Evolutionary conservation across 1,139 yeast species (phyloP), one percentile per base, ranked within the genome.

Genomic region (Arxiozyma telluris): DNA sequence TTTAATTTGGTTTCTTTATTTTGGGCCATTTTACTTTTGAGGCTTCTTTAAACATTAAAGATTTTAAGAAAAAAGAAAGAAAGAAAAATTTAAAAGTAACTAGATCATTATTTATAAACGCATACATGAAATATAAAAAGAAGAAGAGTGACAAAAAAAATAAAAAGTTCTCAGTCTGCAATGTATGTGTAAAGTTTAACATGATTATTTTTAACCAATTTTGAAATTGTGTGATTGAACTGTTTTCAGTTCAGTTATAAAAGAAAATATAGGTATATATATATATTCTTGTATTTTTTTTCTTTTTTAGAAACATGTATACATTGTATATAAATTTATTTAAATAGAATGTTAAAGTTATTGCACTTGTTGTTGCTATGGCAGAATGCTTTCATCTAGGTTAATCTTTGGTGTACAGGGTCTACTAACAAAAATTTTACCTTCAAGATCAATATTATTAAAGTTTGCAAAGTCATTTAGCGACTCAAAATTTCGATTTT

Each of bases 351-450:
- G 12, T 15, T 34, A 34, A 34, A 4, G 17, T 15, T 34, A 34
- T 34, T n/a, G 1, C 3, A 15, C 39, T 34, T 34, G n/a, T 15
- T 34, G 4, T 41, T 12, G n/a, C 9, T 27, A 8, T 20, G 30
- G 22, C 44, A 17, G 22, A 41, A 12, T 34, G 25, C 34, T 42
- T 15, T 41, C 20, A 38, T 53, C 52, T 39, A 61, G 47, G 41
- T 61, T 57, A 21, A 62, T 64, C 44, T 55, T 56, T 38, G 64
- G 58, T 30, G 63, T 51, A 46, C 58, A 60, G 15, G 63, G 62
- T 39, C 61, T 58, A 47, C 56, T 53, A n/a, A 65, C 68, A 52
- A 64, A 65, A 4, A 55, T 54, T 30, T 58, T 60, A 38, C 61
- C 61, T 17, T 53, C 46, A n/a, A 57, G 54, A 21, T 61, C 55